Evolutionary conservation across 2,329 filamentous ascomycete genomes (phyloP).

Genomic region (Venturia aucupariae): DNA sequence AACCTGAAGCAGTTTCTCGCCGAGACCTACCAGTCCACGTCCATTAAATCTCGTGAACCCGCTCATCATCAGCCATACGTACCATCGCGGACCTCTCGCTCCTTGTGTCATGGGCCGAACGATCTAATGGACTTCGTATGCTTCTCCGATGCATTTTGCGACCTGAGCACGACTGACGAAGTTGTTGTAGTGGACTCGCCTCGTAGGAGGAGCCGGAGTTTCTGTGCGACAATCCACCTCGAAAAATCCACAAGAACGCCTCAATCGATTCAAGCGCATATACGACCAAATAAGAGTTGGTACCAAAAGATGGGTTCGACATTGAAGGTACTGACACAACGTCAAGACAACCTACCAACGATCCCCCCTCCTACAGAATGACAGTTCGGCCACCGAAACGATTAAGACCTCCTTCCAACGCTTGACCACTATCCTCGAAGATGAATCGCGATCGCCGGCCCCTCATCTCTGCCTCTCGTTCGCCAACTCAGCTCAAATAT

Average conservation of each 20-base stretch:
- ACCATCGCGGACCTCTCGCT: background rate
- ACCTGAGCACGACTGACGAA: background rate
- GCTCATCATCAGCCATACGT: background rate
- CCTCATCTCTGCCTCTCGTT: conserved; percentile 90
- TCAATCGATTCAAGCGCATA: conserved; percentile 51
- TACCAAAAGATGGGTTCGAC: background rate
- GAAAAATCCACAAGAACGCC: conserved; percentile 50
- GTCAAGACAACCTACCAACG: conserved; percentile 52
- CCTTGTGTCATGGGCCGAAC: background rate
- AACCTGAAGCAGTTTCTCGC: background rate
- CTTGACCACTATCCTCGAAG: conserved; percentile 61
- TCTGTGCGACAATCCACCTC: conserved; percentile 17
- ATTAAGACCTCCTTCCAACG: conserved; percentile 47
- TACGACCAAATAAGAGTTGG: conserved; percentile 50
- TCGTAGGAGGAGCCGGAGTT: conserved; percentile 9
- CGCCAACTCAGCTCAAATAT: conserved; percentile 77
- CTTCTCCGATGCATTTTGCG: background rate
- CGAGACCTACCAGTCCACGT: background rate
- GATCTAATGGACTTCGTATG: conserved; percentile 16
- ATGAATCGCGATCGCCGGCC: conserved; percentile 79
- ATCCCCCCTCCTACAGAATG: conserved; percentile 40
- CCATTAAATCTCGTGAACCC: no score
- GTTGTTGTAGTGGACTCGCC: conserved; percentile 42
- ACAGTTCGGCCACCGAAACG: conserved; percentile 40
- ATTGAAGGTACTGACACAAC: conserved; percentile 13